A percentile compares a stretch with the other conserved stretches of the same genome.
Evolutionary conservation across 768 basidiomycete genomes (phyloP).

Genomic region (Suillus sp.): DNA sequence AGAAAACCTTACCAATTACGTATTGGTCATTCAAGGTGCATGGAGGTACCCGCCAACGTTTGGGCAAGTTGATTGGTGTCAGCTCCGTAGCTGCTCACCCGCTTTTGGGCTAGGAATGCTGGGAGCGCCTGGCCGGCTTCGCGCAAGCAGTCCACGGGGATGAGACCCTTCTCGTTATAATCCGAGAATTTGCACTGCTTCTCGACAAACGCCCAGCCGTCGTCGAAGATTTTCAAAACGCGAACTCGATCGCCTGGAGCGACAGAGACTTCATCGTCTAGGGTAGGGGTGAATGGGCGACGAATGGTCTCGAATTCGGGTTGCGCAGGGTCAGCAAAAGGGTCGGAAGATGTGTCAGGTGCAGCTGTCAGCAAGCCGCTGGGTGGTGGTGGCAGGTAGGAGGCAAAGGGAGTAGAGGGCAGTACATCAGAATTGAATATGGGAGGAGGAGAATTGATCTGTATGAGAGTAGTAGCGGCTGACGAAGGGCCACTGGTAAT

Average conservation of each 20-base stretch:
- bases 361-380: background rate
- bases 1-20: background rate
- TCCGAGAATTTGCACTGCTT: conserved; percentile 29
- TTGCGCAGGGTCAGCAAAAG: conserved; percentile 38
- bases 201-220: conserved; percentile 72
- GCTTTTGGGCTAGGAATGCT: conserved; percentile 50
- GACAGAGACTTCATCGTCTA: conserved; percentile 63
- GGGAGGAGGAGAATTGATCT: conserved; percentile 21
- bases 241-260: conserved; percentile 51
- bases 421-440: conserved; percentile 18
- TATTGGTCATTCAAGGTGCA: background rate
- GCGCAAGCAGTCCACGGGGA: conserved; percentile 72
- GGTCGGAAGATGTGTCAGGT: conserved; percentile 22
- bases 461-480: conserved; percentile 23
- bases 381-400: conserved; percentile 15
- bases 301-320: conserved; percentile 49
- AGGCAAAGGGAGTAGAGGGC: conserved; percentile 20
- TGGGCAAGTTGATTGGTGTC: conserved; percentile 1
- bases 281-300: conserved; percentile 57
- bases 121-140: conserved; percentile 47
- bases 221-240: conserved; percentile 59
- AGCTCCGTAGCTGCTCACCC: conserved; percentile 42
- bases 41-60: background rate
- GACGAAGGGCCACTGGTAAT: conserved; percentile 8
- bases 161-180: conserved; percentile 46